Percentiles rank a stretch among this genome's conserved stretches.
phyloP scores from a whole-genome alignment of 2,329 filamentous ascomycete genomes.

The Gremmenia infestans region DNA sequence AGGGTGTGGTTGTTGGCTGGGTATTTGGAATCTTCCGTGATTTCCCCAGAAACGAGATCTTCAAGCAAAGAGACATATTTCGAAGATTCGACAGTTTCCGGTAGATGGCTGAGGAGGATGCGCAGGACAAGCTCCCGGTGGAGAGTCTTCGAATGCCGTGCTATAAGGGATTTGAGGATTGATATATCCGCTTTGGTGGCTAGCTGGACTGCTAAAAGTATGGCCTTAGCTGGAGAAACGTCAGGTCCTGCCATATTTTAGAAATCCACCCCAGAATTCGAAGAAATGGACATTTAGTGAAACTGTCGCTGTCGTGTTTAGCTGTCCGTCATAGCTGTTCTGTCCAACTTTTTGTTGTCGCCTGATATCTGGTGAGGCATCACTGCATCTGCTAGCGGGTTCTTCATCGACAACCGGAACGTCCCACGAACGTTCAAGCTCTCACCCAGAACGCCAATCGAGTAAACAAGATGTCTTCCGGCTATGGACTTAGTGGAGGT shows the following conservation, averaged over 20 bases:
- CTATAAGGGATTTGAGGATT: slow-evolving; percentile 55
- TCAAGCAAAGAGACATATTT: slow-evolving; percentile 58
- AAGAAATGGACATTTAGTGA: slow-evolving; percentile 7
- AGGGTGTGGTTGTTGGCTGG: slow-evolving; percentile 52
- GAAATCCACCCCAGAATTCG: slow-evolving; percentile 6
- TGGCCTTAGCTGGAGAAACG: slow-evolving; percentile 61
- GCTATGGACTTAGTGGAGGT: slow-evolving; percentile 79
- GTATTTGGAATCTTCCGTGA: slow-evolving; percentile 33
- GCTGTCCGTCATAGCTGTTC: slow-evolving; percentile 8
- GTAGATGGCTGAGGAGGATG: slow-evolving; percentile 71
- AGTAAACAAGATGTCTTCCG: slow-evolving; percentile 62
- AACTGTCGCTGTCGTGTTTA: slow-evolving; percentile 3
- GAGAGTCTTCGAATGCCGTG: slow-evolving; percentile 52
- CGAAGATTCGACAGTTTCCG: slow-evolving; percentile 62
- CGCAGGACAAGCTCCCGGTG: slow-evolving; percentile 62
- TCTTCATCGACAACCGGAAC: slow-evolving; percentile 12
- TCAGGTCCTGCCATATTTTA: slow-evolving; percentile 31
- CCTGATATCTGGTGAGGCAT: slow-evolving; percentile 14
- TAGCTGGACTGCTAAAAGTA: slow-evolving; percentile 68
- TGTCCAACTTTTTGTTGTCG: slow-evolving; percentile 11
- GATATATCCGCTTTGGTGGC: slow-evolving; percentile 61
- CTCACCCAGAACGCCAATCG: slow-evolving; percentile 13
- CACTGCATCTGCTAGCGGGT: slow-evolving; percentile 10
- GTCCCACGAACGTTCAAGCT: slow-evolving; percentile 16
- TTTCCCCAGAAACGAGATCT: slow-evolving; percentile 39